Evolutionary conservation across 495 filamentous ascomycete species (phyloP).

Genomic region (Neurospora sp.): DNA sequence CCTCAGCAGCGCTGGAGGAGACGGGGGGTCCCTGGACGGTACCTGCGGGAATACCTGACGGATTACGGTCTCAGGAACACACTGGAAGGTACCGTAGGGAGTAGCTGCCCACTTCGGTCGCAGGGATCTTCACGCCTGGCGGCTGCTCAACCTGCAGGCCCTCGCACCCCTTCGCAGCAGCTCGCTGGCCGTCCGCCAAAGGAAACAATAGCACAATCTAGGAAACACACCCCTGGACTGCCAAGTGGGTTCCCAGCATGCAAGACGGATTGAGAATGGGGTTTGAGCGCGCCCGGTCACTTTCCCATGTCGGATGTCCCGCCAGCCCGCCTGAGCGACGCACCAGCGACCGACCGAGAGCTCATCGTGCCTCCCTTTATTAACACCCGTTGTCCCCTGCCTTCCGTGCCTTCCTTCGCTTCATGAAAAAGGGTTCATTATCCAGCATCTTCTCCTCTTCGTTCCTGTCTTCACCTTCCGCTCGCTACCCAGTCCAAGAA

Average conservation of each 20-base stretch:
- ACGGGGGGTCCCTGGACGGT: not conserved
- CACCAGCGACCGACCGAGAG: conserved; percentile 2
- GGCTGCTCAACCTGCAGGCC: conserved; percentile 8
- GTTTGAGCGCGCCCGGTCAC: conserved; percentile 21
- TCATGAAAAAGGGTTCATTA: not conserved
- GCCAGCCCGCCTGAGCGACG: not conserved
- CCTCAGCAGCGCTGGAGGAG: not conserved
- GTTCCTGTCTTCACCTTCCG: not conserved
- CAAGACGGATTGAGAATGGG: conserved; percentile 14
- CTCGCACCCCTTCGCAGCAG: not conserved
- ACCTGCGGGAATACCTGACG: not conserved
- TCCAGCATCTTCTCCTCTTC: not conserved
- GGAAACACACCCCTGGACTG: not conserved
- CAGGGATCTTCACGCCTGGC: conserved; percentile 14
- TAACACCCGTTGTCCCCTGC: conserved; percentile 5
- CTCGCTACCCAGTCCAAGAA: not conserved
- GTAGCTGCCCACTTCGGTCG: conserved; percentile 6
- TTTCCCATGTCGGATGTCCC: conserved; percentile 17
- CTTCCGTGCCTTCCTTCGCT: conserved; percentile 1
- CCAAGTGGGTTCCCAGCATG: not conserved
- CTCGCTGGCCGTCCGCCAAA: not conserved
- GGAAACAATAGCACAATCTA: not conserved
- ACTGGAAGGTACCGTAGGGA: not conserved
- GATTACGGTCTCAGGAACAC: not conserved
- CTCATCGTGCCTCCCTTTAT: conserved; percentile 8